Percentiles rank a stretch among this genome's conserved stretches.
Conservation (phyloP, 2,329 filamentous ascomycete genomes). For the Trichoderma aggressivum region DNA sequence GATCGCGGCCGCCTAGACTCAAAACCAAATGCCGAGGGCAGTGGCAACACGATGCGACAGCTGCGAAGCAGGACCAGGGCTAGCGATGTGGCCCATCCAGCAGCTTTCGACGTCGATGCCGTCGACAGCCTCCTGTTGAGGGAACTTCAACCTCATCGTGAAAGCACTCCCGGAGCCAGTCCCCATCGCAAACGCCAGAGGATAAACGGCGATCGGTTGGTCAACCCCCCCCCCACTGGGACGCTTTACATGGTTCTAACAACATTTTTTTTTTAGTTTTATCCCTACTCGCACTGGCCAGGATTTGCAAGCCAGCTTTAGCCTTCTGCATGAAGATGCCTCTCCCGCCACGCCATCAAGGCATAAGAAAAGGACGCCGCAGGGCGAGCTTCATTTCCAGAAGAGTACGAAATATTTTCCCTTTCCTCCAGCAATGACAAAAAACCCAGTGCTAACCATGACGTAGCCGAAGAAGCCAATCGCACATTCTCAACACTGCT, state of each 20-base stretch:
- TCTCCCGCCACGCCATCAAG: slow-evolving; percentile 89
- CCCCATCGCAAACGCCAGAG: slow-evolving; percentile 58
- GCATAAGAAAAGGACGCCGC: slow-evolving; percentile 77
- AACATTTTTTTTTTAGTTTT: slow-evolving; percentile 60
- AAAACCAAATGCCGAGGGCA: slow-evolving; percentile 38
- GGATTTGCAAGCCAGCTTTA: slow-evolving; percentile 91
- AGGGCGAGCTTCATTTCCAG: slow-evolving; percentile 91
- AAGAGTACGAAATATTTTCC: slow-evolving; percentile 60
- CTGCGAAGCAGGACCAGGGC: slow-evolving; percentile 35
- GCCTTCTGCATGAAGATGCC: slow-evolving; percentile 83
- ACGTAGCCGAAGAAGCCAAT: slow-evolving; percentile 83
- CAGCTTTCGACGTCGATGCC: slow-evolving; percentile 46
- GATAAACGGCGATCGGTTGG: slow-evolving; percentile 60
- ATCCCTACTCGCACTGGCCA: slow-evolving; percentile 92
- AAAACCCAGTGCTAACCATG: slow-evolving; percentile 4
- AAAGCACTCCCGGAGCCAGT: slow-evolving; percentile 52
- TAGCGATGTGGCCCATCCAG: slow-evolving; percentile 36
- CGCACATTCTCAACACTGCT: slow-evolving; percentile 85
- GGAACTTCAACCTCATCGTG: slow-evolving; percentile 50
- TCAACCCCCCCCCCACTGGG: slow-evolving; percentile 9
- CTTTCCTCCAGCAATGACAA: slow-evolving; percentile 17
- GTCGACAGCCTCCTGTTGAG: slow-evolving; percentile 50
- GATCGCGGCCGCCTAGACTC: slow-evolving; percentile 44
- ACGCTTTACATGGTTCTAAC: slow-evolving; percentile 24
- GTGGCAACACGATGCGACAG: slow-evolving; percentile 29